These are phyloP conservation scores for Taiwanofungus camphoratus DNA, from an alignment of 1,284 basidiomycete species.

Conservation along the genomic window DNA sequence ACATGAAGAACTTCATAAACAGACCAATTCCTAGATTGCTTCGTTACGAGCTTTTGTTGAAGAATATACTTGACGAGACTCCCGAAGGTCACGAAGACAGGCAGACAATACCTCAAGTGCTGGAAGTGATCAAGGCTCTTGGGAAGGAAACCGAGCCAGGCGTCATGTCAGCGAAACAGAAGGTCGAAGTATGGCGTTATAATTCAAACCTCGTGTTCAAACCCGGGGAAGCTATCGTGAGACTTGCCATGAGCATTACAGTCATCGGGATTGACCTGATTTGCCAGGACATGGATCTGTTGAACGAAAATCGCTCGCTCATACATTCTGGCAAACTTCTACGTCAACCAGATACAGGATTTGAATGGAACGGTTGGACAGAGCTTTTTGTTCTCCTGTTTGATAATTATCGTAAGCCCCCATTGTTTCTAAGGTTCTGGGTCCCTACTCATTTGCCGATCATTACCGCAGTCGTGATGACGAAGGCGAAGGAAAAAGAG, in stretches of 20 bases:
- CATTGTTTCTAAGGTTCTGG: no score
- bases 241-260: conserved; percentile 24
- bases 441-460: background rate
- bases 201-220: conserved; percentile 79
- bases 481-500: conserved; percentile 74
- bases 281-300: conserved; percentile 77
- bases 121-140: conserved; percentile 80
- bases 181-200: conserved; percentile 83
- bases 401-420: conserved; percentile 80
- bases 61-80: conserved; percentile 71
- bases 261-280: conserved; percentile 4
- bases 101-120: conserved; percentile 73
- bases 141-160: conserved; percentile 84
- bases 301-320: conserved; percentile 77
- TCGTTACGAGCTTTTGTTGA: conserved; percentile 84
- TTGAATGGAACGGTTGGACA: conserved; percentile 77
- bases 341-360: conserved; percentile 81
- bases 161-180: conserved; percentile 76
- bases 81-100: conserved; percentile 73
- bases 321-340: conserved; percentile 79
- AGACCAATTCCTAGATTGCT: conserved; percentile 85
- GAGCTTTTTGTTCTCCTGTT: conserved; percentile 87
- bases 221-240: conserved; percentile 69
- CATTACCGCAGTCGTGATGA: conserved; percentile 69
- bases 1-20: conserved; percentile 86